Percentiles rank a stretch among this genome's conserved stretches.
Conservation (phyloP, 495 filamentous ascomycete genomes). For the Paragyromitra xinjiangensis region DNA sequence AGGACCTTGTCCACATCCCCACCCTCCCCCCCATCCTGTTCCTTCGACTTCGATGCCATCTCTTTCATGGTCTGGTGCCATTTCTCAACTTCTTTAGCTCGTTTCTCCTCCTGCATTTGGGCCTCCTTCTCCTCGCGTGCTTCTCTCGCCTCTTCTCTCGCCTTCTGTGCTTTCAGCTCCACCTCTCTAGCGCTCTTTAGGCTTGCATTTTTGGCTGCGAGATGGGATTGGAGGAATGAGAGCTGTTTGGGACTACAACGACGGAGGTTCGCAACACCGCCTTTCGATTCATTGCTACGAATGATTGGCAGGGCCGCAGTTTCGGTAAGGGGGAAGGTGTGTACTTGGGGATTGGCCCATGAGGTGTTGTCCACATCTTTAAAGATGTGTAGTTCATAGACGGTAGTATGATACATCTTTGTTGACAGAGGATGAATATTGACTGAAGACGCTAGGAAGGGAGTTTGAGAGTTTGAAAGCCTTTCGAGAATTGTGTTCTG, state of each 20-base stretch:
- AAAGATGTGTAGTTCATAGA: slow-evolving; percentile 41
- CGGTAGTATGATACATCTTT: slow-evolving; percentile 1
- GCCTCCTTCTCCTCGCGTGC: slow-evolving; percentile 15
- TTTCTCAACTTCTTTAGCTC: background rate
- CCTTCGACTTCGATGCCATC: background rate
- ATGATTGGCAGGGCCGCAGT: slow-evolving; percentile 3
- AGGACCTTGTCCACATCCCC: background rate
- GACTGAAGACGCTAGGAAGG: background rate
- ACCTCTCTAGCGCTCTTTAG: slow-evolving; percentile 17
- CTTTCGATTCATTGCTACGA: slow-evolving; percentile 10
- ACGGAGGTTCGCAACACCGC: slow-evolving; percentile 22
- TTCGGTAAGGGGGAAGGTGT: slow-evolving; percentile 14
- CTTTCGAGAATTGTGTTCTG: background rate
- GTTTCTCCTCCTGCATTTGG: background rate
- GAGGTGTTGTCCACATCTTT: slow-evolving; percentile 39
- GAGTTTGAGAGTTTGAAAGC: background rate
- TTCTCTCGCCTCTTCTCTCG: background rate
- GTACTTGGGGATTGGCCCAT: slow-evolving; percentile 18
- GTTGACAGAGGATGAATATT: background rate
- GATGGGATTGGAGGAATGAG: slow-evolving; percentile 30
- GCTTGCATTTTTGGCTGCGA: background rate
- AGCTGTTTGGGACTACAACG: slow-evolving; percentile 33
- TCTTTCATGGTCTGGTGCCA: background rate
- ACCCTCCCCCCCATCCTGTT: background rate
- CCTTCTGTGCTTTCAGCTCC: background rate